Conservation (phyloP, 2,329 filamentous ascomycete genomes). For the Arthrobotrys sphaeroides region DNA sequence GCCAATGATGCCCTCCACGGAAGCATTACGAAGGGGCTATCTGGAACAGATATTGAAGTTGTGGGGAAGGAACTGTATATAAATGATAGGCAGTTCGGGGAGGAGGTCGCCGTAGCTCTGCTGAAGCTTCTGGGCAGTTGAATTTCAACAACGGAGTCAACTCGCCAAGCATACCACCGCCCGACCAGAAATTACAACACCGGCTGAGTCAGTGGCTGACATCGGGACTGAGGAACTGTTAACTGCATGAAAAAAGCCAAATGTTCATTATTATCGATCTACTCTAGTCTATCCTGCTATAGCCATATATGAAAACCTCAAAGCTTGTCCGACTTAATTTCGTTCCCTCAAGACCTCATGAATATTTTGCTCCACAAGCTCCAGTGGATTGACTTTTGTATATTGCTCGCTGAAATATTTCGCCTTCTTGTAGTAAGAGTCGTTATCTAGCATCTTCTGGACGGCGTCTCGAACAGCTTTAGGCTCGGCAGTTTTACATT, state of each 20-base stretch:
- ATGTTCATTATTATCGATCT: too few relatives aligned
- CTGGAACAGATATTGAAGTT: slow-evolving; percentile 64
- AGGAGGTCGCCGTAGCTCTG: slow-evolving; percentile 64
- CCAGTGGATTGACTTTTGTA: slow-evolving; percentile 33
- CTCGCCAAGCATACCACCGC: too few relatives aligned
- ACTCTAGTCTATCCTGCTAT: too few relatives aligned
- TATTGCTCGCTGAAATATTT: slow-evolving; percentile 44
- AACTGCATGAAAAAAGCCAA: too few relatives aligned
- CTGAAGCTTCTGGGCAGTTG: slow-evolving; percentile 61
- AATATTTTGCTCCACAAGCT: slow-evolving; percentile 36
- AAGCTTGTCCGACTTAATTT: slow-evolving; percentile 44
- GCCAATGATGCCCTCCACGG: slow-evolving; percentile 65
- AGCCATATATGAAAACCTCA: slow-evolving; percentile 62
- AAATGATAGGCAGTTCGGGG: slow-evolving; percentile 68
- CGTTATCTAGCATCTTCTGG: slow-evolving; percentile 17
- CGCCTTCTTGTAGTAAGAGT: slow-evolving; percentile 27
- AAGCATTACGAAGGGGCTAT: slow-evolving; percentile 65
- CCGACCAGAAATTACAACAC: too few relatives aligned
- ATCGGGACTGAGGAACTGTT: too few relatives aligned
- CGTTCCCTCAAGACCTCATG: slow-evolving; percentile 11
- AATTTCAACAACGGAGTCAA: slow-evolving; percentile 57
- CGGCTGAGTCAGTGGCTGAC: too few relatives aligned
- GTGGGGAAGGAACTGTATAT: slow-evolving; percentile 66
- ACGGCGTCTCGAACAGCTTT: slow-evolving; percentile 57
- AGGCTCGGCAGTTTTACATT: slow-evolving; percentile 60